Evolutionary conservation across 257 asterid species (phyloP), one percentile per base, ranked within the genome.

Genomic region (Linaria vulgaris): DNA sequence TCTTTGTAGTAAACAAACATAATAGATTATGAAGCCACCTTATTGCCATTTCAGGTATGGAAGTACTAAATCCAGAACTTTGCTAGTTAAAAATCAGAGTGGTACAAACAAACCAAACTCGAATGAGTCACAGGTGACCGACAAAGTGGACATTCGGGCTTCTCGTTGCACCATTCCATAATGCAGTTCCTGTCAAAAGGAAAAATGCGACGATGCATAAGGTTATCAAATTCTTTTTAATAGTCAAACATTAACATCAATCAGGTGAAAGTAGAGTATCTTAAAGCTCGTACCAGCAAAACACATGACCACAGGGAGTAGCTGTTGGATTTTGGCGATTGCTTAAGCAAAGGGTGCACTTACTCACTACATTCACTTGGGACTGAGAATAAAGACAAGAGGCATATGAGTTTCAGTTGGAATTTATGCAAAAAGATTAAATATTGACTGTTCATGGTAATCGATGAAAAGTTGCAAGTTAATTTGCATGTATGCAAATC

Each of bases 81-180:
- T 62, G 47, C 11, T 64, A 66, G 74, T 70, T 77, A 90, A 78
- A 94, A 90, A 78, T 90, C 96, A 47, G 97, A 94, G 70, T 94
- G 99, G 66, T 82, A 89, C 37, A 94, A 70, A 66, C 97, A 82
- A 69, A 94, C 95, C 27, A 94, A 81, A 78, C 88, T 83, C 0
- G 96, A 84, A 78, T 94, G 97, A 46, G 95, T 82, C 50, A 72
- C 81, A 2, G 96, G 90, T 3, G 99, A 94, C 39, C 99, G 97
- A 59, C 99, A 90, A 20, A 90, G 88, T 5, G 99, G 97, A 54
- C 99, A 94, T 73, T 94, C 99, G 0, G 99, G 97, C 80, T 94
- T 94, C 56, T 94, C 99, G 21, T 94, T 94, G 61, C 99, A 94
- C 99, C 99, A 94, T 63, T 94, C 99, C 97, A 90, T 87, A 27